Evolutionary conservation across 2,329 filamentous ascomycete species (phyloP), one percentile per base, ranked within the genome.

Genomic region (Dichotomopilus funicola): DNA sequence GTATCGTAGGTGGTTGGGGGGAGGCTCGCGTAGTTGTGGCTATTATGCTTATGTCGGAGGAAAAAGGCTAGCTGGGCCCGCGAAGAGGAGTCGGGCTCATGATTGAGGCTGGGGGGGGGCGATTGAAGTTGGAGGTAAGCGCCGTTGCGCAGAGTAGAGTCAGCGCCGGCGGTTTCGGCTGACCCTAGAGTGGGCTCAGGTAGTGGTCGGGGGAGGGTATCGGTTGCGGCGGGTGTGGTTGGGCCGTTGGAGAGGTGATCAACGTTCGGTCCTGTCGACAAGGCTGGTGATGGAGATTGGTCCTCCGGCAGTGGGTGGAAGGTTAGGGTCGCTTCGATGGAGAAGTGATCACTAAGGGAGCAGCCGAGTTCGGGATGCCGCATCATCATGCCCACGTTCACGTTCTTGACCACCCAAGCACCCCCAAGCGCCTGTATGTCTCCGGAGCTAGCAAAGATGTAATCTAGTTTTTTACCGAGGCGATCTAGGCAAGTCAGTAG

Each of bases 341-440:
- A 91, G 70, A 96, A 97, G 70, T 97, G 94, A 67, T 99, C 92
- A 64, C 91, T 96, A 33, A 97, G 78, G 1, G 90, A 95, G 72
- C 91, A 96, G 59, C 83, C 79, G 1, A 96, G 77, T 1, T 81
- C 82, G 0, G 91, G 89, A 70, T 96, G 91, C 8, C 89, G 85
- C 67, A 87, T 81, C 19, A 83, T 86, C 83, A 96, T 90, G 57
- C 87, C 86, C 1, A 99, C 87, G 49, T 82, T 79, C 3, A 82
- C 86, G 6, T 80, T 77, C 57, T 83, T 78, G 56, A 96, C 83
- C 10, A 81, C 74, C 91, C 91, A 96, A 12, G 64, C 65, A 60
- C 69, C 72, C 51, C 70, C 67, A 4, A 65, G 61, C 47, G 56
- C 53, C 42, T 61, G 13, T 57, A 65, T 52, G 61, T 67, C 61